These are phyloP conservation scores for Diplodia scrobiculata DNA, from an alignment of 2,329 filamentous ascomycete genomes.

Conservation along the genomic window DNA sequence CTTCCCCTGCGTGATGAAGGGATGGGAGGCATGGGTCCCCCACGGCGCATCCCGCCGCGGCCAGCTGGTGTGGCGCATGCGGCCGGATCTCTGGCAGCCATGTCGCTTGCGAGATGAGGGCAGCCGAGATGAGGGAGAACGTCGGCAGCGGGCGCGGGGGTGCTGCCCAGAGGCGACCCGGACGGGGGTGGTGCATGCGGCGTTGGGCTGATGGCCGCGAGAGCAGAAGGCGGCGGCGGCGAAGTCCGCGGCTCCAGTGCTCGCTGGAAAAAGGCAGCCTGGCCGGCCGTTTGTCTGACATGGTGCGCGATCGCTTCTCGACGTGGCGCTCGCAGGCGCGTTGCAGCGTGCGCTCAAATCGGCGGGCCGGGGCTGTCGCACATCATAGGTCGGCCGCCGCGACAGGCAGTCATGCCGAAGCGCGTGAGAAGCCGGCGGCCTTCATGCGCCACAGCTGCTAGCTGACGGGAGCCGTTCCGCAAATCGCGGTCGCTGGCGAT, in stretches of 20 bases:
- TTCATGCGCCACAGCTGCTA: conserved; percentile 31
- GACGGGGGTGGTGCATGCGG: conserved; percentile 4
- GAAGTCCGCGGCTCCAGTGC: conserved; percentile 24
- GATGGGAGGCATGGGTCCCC: conserved; percentile 26
- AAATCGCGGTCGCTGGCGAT: conserved; percentile 21
- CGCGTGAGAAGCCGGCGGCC: conserved; percentile 30
- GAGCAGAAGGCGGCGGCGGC: conserved; percentile 2
- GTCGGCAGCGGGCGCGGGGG: not conserved
- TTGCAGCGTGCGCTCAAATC: conserved; percentile 32
- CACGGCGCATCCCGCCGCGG: conserved; percentile 20
- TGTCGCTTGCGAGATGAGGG: conserved; percentile 14
- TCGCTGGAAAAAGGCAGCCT: not conserved
- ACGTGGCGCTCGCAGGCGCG: conserved; percentile 29
- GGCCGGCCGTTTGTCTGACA: conserved; percentile 26
- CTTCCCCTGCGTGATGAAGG: conserved; percentile 28
- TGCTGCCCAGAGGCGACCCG: conserved; percentile 9
- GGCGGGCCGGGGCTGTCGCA: conserved; percentile 34
- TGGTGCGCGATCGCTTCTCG: conserved; percentile 23
- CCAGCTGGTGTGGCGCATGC: conserved; percentile 21
- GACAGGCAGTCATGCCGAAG: conserved; percentile 31
- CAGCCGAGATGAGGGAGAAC: conserved; percentile 22
- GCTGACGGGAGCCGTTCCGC: conserved; percentile 31
- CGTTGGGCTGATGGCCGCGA: conserved; percentile 8
- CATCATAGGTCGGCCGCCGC: conserved; percentile 36
- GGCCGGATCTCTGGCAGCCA: conserved; percentile 16